Evolutionary conservation across 1,139 yeast genomes (phyloP), one percentile per base, ranked within the genome.

Genomic region (Hansenula lynferdii): DNA sequence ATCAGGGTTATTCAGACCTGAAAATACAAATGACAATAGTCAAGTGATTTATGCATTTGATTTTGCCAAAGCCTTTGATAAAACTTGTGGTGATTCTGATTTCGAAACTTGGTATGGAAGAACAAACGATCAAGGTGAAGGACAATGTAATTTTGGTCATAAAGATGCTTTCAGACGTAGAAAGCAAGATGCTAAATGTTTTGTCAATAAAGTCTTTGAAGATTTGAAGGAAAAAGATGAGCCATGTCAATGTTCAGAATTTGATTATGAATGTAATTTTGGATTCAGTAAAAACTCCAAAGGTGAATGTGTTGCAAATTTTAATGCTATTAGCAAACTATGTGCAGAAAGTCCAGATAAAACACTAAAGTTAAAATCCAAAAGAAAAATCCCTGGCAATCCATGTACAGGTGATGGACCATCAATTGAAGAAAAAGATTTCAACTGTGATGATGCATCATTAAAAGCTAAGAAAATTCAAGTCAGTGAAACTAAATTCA

Each of bases 91-190:
- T 1, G 60, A 61, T 1, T 56, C 59, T 8, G 96, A 87, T 56
- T 69, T 80, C 51, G 96, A 87, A 60, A 71, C 69, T n/a, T 73
- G 86, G 69, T 69, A 68, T 43, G 83, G 85, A 1, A 68, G 87
- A 50, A 63, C 69, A 10, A 65, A 67, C 8, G 58, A 54, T 1
- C 64, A 69, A n/a, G 64, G 69, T 6, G 62, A 69, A 10, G 85
- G 85, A 1, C 52, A 68, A 12, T 89, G 96, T 64, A 65, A 85
- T 27, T 73, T 75, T 66, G 97, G 97, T 8, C 85, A 77, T 42
- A 75, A 69, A 49, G 89, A 84, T 51, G 73, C 67, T 42, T 82
- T 79, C 54, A 63, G 54, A 42, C 72, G 96, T 58, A 78, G 95
- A 62, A 85, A 85, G 53, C 70, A 69, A 28, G 76, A 71, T 40